Evolutionary conservation across 768 basidiomycete genomes (phyloP), one percentile per base, ranked within the genome.

Genomic region (Gymnopilus dilepis): DNA sequence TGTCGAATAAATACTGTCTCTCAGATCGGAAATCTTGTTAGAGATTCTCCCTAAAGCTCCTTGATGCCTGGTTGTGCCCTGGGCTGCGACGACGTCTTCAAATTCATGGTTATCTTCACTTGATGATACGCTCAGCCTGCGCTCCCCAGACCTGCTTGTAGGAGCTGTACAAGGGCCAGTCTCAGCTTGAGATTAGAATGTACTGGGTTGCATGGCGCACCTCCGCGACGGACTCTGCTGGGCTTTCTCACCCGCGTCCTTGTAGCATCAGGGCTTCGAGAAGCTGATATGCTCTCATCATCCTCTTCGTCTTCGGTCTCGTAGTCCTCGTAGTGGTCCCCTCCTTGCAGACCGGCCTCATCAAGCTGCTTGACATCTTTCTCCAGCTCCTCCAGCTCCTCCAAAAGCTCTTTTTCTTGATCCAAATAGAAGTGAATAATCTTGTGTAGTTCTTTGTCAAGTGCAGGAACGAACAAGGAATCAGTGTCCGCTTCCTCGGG

Each of bases 361-460:
- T 93, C 91, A 68, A 88, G 87, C 67, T 79, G 73, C 21, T 74
- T 67, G 2, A 91, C 80, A 28, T 85, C 79, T 21, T 78, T 80
- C 67, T 90, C 86, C 58, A 93, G 70, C 22, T 83, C 82, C 0
- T 75, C 73, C 4, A 90, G 74, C 31, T 90, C 89, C 1, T 82
- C 82, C 4, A 84, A 66, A 1, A 97, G 76, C 51, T 95, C 91
- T 45, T 80, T 83, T 69, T 92, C 89, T 74, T 96, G 93, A 2
- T 74, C 69, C 48, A 84, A 82, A 73, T 98, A 99, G 73, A 99
- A 99, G 0, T 77, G 56, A 21, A 79, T 76, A 17, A 98, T 88
- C 82, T 95, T 97, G 69, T 81, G 79, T 30, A 96, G 80, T 69
- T 99, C 95, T 62, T 83, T 80, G 73, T 97, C 90, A 30, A 97